A percentile compares a stretch with the other conserved stretches of the same genome.
Evolutionary conservation across 495 filamentous ascomycete species (phyloP).

Genomic region (Delitschia confertaspora): DNA sequence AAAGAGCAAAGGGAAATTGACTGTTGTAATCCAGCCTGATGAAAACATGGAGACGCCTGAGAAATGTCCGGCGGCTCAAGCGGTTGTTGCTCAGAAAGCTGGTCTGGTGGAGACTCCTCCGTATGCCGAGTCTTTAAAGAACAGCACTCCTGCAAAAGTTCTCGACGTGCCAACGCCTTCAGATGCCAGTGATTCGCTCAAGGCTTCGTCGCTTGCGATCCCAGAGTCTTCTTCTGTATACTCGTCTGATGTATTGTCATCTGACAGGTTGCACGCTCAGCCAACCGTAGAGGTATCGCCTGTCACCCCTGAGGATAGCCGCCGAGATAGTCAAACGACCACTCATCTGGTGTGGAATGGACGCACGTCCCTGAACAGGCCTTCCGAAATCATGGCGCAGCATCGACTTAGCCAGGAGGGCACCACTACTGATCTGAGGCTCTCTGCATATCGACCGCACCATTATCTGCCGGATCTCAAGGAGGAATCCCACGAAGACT

Average conservation of each 20-base stretch:
- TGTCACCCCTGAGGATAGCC: conserved; percentile 1
- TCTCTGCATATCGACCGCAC: conserved; percentile 13
- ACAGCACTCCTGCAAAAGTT: not conserved
- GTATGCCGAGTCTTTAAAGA: too few relatives aligned
- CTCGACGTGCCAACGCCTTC: not conserved
- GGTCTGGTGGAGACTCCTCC: too few relatives aligned
- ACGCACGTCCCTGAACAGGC: conserved; percentile 2
- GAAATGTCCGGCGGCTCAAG: too few relatives aligned
- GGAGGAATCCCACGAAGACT: conserved; percentile 35
- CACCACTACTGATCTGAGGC: conserved; percentile 19
- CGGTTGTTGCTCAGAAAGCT: too few relatives aligned
- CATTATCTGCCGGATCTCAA: conserved; percentile 33
- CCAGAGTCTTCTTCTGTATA: conserved; percentile 10
- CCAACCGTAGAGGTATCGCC: conserved; percentile 3
- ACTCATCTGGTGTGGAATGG: conserved; percentile 22
- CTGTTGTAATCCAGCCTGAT: too few relatives aligned
- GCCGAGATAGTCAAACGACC: conserved; percentile 21
- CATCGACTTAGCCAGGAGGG: conserved; percentile 1
- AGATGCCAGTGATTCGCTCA: conserved; percentile 4
- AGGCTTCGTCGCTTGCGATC: conserved; percentile 9
- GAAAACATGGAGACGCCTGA: too few relatives aligned
- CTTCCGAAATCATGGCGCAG: not conserved
- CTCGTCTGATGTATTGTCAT: conserved; percentile 9
- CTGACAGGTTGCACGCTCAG: not conserved
- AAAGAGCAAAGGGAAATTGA: too few relatives aligned